Conservation (phyloP, 2,329 filamentous ascomycete species). For the Emergomyces orientalis region DNA sequence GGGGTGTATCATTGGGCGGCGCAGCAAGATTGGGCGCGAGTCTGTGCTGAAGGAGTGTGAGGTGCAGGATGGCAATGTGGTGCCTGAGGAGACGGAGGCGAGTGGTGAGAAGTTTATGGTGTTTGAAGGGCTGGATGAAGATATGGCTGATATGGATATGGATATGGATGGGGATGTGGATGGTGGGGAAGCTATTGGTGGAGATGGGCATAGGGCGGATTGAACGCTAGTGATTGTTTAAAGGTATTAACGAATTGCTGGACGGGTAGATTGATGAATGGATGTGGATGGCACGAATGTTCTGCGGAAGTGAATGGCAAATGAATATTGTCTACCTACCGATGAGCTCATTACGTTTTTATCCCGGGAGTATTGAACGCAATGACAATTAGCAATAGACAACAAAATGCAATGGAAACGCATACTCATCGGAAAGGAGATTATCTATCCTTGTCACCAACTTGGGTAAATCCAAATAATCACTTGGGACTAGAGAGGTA, state of each 20-base stretch:
- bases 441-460: neutral
- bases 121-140: constrained; percentile 38
- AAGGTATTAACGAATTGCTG: neutral
- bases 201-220: neutral
- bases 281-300: neutral
- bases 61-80: constrained; percentile 73
- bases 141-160: constrained; percentile 27
- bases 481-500: too few species aligned
- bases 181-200: too few species aligned
- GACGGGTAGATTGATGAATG: neutral
- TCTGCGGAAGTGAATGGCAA: neutral
- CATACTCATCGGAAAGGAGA: neutral
- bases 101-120: constrained; percentile 56
- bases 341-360: neutral
- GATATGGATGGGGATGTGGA: constrained; percentile 23
- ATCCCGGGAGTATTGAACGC: neutral
- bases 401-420: neutral
- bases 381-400: neutral
- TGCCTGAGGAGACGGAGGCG: constrained; percentile 64
- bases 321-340: neutral
- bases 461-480: neutral
- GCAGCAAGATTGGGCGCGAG: constrained; percentile 73
- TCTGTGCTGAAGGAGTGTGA: constrained; percentile 79
- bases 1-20: constrained; percentile 73
- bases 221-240: neutral